These are phyloP conservation scores for Penicillium sp. DNA, from an alignment of 2,329 filamentous ascomycete genomes.

Conservation along the genomic window DNA sequence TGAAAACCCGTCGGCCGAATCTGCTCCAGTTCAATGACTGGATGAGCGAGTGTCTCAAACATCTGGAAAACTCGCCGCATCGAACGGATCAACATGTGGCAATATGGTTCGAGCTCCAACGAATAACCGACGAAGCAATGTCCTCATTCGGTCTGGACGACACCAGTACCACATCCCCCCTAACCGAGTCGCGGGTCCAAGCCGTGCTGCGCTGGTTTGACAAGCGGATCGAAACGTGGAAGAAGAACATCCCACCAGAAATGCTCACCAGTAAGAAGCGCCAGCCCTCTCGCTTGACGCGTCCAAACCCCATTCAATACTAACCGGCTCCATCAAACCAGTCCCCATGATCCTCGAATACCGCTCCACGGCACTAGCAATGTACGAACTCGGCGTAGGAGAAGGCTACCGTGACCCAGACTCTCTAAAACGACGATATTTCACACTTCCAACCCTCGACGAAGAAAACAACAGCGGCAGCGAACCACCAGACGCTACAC, in stretches of 20 bases:
- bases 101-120: slow-evolving; percentile 36
- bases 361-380: slow-evolving; percentile 30
- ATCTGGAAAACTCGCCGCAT: slow-evolving; percentile 31
- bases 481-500: slow-evolving; percentile 9
- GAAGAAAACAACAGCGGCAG: slow-evolving; percentile 8
- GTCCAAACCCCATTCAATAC: background rate
- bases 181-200: slow-evolving; percentile 36
- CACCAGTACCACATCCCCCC: slow-evolving; percentile 30
- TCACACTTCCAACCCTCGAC: slow-evolving; percentile 33
- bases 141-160: slow-evolving; percentile 38
- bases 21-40: slow-evolving; percentile 38
- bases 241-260: slow-evolving; percentile 27
- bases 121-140: slow-evolving; percentile 35
- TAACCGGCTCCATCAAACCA: background rate
- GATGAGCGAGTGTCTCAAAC: slow-evolving; percentile 34
- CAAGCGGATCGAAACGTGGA: slow-evolving; percentile 36
- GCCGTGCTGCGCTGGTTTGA: slow-evolving; percentile 37
- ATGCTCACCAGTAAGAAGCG: slow-evolving; percentile 29
- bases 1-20: slow-evolving; percentile 38
- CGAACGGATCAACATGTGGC: slow-evolving; percentile 32
- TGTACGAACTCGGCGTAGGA: slow-evolving; percentile 36
- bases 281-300: background rate
- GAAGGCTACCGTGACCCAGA: slow-evolving; percentile 39
- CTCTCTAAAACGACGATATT: slow-evolving; percentile 33
- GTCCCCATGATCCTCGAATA: slow-evolving; percentile 33